phyloP scores from a whole-genome alignment of 2,329 filamentous ascomycete genomes.

The Pseudocercospora crystallina region DNA sequence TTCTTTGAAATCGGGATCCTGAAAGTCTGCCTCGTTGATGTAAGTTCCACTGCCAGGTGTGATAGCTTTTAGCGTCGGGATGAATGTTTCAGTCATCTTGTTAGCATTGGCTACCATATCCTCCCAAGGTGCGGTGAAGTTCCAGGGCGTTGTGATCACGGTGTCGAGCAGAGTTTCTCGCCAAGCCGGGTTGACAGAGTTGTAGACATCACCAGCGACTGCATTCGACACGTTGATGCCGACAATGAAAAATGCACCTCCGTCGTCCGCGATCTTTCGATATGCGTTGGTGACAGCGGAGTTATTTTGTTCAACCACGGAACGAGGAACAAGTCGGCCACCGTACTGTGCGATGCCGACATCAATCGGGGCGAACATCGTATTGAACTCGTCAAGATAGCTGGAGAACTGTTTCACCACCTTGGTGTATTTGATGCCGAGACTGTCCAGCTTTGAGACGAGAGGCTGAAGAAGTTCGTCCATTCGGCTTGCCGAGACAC shows the following conservation, averaged over 20 bases:
- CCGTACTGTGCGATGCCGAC: conserved; percentile 11
- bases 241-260: conserved; percentile 40
- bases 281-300: conserved; percentile 33
- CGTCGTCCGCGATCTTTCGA: conserved; percentile 37
- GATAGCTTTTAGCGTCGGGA: conserved; percentile 41
- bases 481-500: conserved; percentile 46
- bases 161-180: conserved; percentile 39
- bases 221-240: conserved; percentile 39
- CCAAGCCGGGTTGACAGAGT: conserved; percentile 43
- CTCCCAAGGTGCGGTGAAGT: conserved; percentile 39
- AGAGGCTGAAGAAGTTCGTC: conserved; percentile 50
- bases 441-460: conserved; percentile 39
- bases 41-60: conserved; percentile 43
- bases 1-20: conserved; percentile 42
- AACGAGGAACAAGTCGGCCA: conserved; percentile 11
- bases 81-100: conserved; percentile 41
- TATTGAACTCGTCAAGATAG: conserved; percentile 7
- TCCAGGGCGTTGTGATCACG: conserved; percentile 40
- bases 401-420: conserved; percentile 3
- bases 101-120: conserved; percentile 39
- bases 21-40: conserved; percentile 45
- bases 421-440: conserved; percentile 36
- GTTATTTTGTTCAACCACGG: conserved; percentile 29
- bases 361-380: conserved; percentile 12
- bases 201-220: conserved; percentile 37